Evolutionary conservation across 2,329 filamentous ascomycete genomes (phyloP).

Genomic region (Alternaria alternata): DNA sequence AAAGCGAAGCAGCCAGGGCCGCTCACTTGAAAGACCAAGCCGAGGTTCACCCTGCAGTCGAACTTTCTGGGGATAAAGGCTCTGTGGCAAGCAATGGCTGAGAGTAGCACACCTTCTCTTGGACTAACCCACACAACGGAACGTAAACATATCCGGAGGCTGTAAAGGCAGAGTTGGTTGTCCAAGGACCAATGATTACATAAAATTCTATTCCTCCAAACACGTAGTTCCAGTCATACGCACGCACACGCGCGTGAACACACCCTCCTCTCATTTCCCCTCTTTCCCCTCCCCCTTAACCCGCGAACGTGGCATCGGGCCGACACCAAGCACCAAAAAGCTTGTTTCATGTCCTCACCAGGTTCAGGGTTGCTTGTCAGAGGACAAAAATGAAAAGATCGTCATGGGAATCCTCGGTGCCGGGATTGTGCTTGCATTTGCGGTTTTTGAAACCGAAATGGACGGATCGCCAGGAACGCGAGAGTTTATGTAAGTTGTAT

Average conservation of each 20-base stretch:
- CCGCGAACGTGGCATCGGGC: not conserved
- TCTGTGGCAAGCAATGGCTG: too few species aligned
- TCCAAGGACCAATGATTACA: too few species aligned
- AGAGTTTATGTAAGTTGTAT: not conserved
- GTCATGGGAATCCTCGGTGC: not conserved
- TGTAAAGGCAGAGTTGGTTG: too few species aligned
- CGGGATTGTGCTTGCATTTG: not conserved
- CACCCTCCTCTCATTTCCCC: slow-evolving; percentile 3
- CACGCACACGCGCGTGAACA: not conserved
- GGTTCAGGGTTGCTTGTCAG: not conserved
- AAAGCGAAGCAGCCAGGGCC: too few species aligned
- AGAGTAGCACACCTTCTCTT: too few species aligned
- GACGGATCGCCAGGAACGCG: not conserved
- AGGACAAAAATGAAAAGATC: not conserved
- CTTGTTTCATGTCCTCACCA: not conserved
- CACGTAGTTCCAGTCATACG: too few species aligned
- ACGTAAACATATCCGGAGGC: too few species aligned
- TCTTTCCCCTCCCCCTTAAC: not conserved
- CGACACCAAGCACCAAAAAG: not conserved
- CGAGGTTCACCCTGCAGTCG: too few species aligned
- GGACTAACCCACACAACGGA: too few species aligned
- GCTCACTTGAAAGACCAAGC: too few species aligned
- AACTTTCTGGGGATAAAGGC: too few species aligned
- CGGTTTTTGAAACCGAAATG: not conserved
- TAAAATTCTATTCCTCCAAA: too few species aligned